phyloP scores from a whole-genome alignment of 2,329 filamentous ascomycete species.

The Epichloe hybrida region DNA sequence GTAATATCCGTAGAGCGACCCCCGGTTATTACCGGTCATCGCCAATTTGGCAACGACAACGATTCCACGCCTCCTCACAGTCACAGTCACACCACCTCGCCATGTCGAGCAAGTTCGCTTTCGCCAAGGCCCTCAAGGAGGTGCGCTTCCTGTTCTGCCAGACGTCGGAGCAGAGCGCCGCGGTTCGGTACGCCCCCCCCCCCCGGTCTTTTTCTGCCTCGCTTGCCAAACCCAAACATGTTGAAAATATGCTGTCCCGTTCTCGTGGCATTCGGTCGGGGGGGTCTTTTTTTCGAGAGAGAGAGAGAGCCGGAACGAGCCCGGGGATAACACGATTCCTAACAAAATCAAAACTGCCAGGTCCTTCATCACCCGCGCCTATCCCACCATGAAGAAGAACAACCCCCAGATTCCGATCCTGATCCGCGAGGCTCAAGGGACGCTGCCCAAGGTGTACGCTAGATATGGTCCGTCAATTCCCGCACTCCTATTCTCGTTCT shows the following conservation, averaged over 20 bases:
- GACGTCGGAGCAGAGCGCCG: constrained; percentile 78
- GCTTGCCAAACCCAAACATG: too few species aligned
- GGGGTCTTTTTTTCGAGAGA: too few species aligned
- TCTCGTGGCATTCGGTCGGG: too few species aligned
- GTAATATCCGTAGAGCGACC: too few species aligned
- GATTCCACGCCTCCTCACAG: neutral
- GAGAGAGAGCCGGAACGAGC: too few species aligned
- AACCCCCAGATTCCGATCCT: constrained; percentile 91
- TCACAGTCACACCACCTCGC: constrained; percentile 14
- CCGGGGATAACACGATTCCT: neutral
- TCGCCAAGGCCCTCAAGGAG: constrained; percentile 80
- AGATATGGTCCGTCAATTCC: constrained; percentile 57
- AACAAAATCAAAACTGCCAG: constrained; percentile 30
- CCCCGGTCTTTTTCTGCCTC: constrained; percentile 4
- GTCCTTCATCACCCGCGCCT: constrained; percentile 78
- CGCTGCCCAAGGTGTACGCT: constrained; percentile 75
- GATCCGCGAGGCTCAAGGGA: constrained; percentile 80
- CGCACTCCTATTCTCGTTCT: neutral
- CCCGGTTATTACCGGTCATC: neutral
- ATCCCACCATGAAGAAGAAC: constrained; percentile 98
- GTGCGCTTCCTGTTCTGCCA: constrained; percentile 96
- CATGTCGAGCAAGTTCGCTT: constrained; percentile 91
- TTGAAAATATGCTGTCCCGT: neutral
- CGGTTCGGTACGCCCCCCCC: constrained; percentile 53
- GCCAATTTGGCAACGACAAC: constrained; percentile 1